Evolutionary conservation across 345 rosid genomes (phyloP).

Genomic region (Aurinia saxatilis): DNA sequence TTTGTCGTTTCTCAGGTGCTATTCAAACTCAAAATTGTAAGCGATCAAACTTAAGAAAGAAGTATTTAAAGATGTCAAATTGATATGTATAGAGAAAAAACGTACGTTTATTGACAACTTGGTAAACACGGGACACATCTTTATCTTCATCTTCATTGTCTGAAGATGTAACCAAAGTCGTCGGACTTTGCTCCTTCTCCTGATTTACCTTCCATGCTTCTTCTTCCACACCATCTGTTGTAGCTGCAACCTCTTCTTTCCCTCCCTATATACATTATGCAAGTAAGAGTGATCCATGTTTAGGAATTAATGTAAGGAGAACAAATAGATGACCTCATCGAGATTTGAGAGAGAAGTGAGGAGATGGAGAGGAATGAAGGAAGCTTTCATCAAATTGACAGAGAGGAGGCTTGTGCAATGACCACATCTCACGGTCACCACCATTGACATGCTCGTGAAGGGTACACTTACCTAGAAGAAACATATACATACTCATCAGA

Average conservation of each 20-base stretch:
- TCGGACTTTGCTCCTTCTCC: conserved; percentile 33
- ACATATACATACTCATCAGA: conserved; percentile 1
- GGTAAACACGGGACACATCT: conserved; percentile 38
- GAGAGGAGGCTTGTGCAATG: conserved; percentile 92
- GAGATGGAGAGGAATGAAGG: conserved; percentile 79
- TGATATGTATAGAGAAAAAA: background rate
- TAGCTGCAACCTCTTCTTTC: conserved; percentile 34
- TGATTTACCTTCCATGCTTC: conserved; percentile 25
- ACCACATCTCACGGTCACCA: conserved; percentile 94
- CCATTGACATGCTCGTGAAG: conserved; percentile 71
- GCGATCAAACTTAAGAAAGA: background rate
- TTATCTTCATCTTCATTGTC: conserved; percentile 79
- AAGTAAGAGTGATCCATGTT: background rate
- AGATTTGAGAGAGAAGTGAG: conserved; percentile 58
- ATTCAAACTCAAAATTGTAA: conserved; percentile 12
- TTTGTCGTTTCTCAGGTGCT: conserved; percentile 98
- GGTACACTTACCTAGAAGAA: conserved; percentile 81
- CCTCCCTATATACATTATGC: conserved; percentile 21
- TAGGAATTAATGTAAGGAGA: background rate
- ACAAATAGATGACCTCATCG: conserved; percentile 27
- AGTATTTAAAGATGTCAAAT: background rate
- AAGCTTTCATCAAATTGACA: conserved; percentile 81
- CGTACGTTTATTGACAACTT: conserved; percentile 82
- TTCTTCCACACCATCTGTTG: conserved; percentile 30
- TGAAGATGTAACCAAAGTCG: conserved; percentile 43